These are phyloP conservation scores for Scorias spongiosa DNA, from an alignment of 2,329 filamentous ascomycete species.

Conservation along the genomic window DNA sequence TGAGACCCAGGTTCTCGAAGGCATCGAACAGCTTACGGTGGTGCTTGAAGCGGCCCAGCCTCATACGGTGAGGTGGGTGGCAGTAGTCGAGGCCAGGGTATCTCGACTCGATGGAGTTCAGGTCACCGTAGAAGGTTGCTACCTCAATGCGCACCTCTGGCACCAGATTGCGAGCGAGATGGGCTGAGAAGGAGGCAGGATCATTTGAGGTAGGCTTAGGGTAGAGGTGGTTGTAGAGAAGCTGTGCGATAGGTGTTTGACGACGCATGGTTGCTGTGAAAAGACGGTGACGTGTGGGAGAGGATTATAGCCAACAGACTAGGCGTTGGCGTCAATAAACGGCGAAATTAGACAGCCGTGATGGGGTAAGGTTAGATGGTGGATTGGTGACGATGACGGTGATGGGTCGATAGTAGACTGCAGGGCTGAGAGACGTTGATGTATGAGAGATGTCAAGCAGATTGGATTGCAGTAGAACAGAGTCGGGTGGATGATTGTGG, in stretches of 20 bases:
- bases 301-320: background rate
- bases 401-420: no score
- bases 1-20: slow-evolving; percentile 56
- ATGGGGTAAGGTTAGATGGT: no score
- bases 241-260: slow-evolving; percentile 49
- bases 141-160: slow-evolving; percentile 68
- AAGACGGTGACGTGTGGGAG: background rate
- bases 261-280: slow-evolving; percentile 47
- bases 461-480: no score
- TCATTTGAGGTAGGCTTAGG: slow-evolving; percentile 52
- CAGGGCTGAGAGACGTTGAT: no score
- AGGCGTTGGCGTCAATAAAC: no score
- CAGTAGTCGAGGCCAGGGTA: slow-evolving; percentile 72
- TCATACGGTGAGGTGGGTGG: slow-evolving; percentile 55
- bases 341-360: no score
- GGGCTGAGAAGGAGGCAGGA: slow-evolving; percentile 53
- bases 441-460: no score
- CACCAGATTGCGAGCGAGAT: slow-evolving; percentile 57
- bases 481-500: no score
- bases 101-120: slow-evolving; percentile 65
- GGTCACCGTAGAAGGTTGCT: slow-evolving; percentile 61
- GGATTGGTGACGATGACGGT: no score
- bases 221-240: slow-evolving; percentile 62
- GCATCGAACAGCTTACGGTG: slow-evolving; percentile 62
- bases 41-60: slow-evolving; percentile 63